A percentile compares a stretch with the other conserved stretches of the same genome.
Evolutionary conservation across 2,329 filamentous ascomycete genomes (phyloP).

Genomic region (Pochonia chlamydosporia): DNA sequence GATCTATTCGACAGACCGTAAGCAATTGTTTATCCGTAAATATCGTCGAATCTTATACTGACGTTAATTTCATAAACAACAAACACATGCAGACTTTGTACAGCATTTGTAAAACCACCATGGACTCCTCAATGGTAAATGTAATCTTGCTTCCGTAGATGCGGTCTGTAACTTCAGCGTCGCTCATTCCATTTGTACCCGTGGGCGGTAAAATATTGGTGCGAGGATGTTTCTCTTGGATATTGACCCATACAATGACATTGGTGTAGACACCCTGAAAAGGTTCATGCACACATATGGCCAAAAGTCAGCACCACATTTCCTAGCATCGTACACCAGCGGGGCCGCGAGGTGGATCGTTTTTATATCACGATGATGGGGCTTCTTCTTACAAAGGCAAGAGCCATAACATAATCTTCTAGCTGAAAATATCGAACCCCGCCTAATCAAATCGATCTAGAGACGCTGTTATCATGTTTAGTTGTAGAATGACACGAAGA

Average conservation of each 20-base stretch:
- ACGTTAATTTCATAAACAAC: slow-evolving; percentile 6
- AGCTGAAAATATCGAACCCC: slow-evolving; percentile 1
- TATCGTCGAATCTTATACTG: neutral
- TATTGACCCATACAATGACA: slow-evolving; percentile 8
- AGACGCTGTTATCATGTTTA: slow-evolving; percentile 1
- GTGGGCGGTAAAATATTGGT: slow-evolving; percentile 7
- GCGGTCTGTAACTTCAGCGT: slow-evolving; percentile 1
- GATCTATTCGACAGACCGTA: neutral
- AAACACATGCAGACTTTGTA: slow-evolving; percentile 9
- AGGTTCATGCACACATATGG: neutral
- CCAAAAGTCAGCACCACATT: neutral
- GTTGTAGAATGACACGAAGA: no score
- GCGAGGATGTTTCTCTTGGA: slow-evolving; percentile 4
- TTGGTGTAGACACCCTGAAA: slow-evolving; percentile 6
- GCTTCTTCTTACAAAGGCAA: slow-evolving; percentile 6
- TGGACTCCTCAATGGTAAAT: slow-evolving; percentile 7
- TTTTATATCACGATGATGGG: neutral
- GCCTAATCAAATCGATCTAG: slow-evolving; percentile 3
- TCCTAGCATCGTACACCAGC: neutral
- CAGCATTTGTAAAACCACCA: slow-evolving; percentile 6
- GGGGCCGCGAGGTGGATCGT: no score
- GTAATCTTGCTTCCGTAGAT: slow-evolving; percentile 6
- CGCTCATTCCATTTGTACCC: slow-evolving; percentile 1
- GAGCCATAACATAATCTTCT: slow-evolving; percentile 5
- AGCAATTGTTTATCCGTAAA: neutral